Evolutionary conservation across 257 asterid genomes (phyloP).

Genomic region (Phtheirospermum japonicum): DNA sequence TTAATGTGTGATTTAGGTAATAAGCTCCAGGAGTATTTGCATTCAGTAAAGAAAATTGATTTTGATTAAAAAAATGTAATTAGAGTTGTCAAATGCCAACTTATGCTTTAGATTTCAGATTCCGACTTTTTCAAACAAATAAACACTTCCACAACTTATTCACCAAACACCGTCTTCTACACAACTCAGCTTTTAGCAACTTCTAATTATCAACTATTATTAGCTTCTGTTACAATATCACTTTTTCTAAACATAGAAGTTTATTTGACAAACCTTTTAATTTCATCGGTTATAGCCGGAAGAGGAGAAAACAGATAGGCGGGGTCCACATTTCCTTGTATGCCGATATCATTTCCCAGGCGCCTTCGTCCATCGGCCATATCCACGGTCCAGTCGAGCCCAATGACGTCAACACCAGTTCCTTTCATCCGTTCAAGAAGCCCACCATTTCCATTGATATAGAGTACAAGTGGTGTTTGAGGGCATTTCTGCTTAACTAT

Average conservation of each 20-base stretch:
- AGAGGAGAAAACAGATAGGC: conserved; percentile 82
- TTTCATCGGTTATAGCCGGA: conserved; percentile 71
- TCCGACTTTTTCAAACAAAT: background rate
- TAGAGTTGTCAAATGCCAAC: too few species aligned
- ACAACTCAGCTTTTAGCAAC: too few species aligned
- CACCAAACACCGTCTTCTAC: background rate
- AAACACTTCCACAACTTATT: background rate
- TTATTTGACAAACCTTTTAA: conserved; percentile 49
- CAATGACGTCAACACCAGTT: conserved; percentile 94
- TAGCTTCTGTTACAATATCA: background rate
- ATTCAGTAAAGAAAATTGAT: background rate
- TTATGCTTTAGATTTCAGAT: background rate
- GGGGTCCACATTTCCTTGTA: conserved; percentile 94
- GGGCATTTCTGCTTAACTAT: conserved; percentile 74
- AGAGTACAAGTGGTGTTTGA: conserved; percentile 80
- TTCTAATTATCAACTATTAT: background rate
- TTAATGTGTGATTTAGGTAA: background rate
- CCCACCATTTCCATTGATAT: conserved; percentile 94
- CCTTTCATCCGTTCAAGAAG: conserved; percentile 85
- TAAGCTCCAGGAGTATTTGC: background rate
- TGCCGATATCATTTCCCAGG: conserved; percentile 63
- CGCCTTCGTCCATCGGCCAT: conserved; percentile 88
- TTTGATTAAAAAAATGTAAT: too few species aligned
- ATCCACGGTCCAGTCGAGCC: conserved; percentile 97
- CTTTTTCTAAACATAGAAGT: background rate